Evolutionary conservation across 2,329 filamentous ascomycete species (phyloP), one percentile per base, ranked within the genome.

Genomic region (Grosmannia clavigera): DNA sequence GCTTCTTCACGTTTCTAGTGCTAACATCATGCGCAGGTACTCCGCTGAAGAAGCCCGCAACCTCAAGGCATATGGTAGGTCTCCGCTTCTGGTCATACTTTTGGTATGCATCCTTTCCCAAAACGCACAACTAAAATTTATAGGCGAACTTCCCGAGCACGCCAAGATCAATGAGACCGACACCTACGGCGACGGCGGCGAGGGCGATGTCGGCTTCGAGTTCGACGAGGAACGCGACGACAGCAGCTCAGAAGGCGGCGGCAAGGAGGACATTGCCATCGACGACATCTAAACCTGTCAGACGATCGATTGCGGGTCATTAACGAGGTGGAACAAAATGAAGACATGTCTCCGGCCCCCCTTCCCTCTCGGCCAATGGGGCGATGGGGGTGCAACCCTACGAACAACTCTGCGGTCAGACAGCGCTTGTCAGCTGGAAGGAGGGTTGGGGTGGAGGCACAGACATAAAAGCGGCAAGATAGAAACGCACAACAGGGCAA

Each of bases 121-220:
- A 16, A 10, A 40, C 38, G n/a, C 14, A 11, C 25, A 19, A 33
- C 55, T 51, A 5, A 59, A 38, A 29, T 40, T 11, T 16, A 14
- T 16, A 63, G 94, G 94, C 74, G 94, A 99, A 77, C 81, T 99
- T 63, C 94, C 94, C 67, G 94, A 97, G 78, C 88, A 85, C 70
- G 94, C 94, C 74, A 97, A 97, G 87, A 99, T 99, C 84, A 99
- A 99, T 84, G 94, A 99, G 84, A 96, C 91, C 65, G 94, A 97
- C 76, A 95, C 90, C 55, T 95, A 87, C 71, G 84, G 90, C 70
- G 89, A 92, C 75, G 89, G 92, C 74, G 92, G 91, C 75, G 88
- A 95, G 74, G 92, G 94, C 75, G 90, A 96, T 71, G 90, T 88
- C 78, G 94, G 94, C 77, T 96, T 99, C 81, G 94, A 97, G 79